Conservation (phyloP, 177 flowering plant genomes). For the Tripterygium wilfordii region DNA sequence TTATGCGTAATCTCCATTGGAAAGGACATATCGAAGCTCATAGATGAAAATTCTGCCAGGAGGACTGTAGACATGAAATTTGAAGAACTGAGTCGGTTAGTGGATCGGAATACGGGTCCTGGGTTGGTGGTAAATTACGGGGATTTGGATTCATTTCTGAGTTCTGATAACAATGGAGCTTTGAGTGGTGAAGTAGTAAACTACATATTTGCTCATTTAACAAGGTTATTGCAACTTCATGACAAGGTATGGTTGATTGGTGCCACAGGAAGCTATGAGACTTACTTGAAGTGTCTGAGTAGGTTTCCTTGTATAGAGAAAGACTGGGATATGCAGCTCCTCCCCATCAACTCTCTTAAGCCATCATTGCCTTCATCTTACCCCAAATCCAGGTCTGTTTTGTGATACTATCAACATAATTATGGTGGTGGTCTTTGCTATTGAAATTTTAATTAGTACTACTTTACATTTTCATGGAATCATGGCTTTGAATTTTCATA, state of each 20-base stretch:
- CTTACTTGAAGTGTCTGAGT: slow-evolving; percentile 47
- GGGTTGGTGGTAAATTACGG: slow-evolving; percentile 65
- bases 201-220: slow-evolving; percentile 37
- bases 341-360: slow-evolving; percentile 64
- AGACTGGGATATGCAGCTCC: slow-evolving; percentile 85
- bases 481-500: too few relatives aligned
- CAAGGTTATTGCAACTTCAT: slow-evolving; percentile 35
- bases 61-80: slow-evolving; percentile 24
- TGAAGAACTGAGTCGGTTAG: slow-evolving; percentile 31
- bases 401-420: background rate
- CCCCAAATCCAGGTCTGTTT: slow-evolving; percentile 52
- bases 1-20: slow-evolving; percentile 40
- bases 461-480: too few relatives aligned
- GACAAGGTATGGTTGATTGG: slow-evolving; percentile 69
- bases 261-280: slow-evolving; percentile 45
- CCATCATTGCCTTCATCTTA: slow-evolving; percentile 37
- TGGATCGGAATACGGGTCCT: slow-evolving; percentile 26
- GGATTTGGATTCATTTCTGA: slow-evolving; percentile 49
- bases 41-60: slow-evolving; percentile 19
- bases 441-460: too few relatives aligned
- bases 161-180: background rate
- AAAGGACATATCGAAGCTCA: slow-evolving; percentile 27
- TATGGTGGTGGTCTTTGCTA: background rate
- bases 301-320: slow-evolving; percentile 63
- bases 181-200: slow-evolving; percentile 19